Percentiles rank a stretch among this genome's conserved stretches.
phyloP scores from a whole-genome alignment of 139 green algal species.

The Volvox africanus region DNA sequence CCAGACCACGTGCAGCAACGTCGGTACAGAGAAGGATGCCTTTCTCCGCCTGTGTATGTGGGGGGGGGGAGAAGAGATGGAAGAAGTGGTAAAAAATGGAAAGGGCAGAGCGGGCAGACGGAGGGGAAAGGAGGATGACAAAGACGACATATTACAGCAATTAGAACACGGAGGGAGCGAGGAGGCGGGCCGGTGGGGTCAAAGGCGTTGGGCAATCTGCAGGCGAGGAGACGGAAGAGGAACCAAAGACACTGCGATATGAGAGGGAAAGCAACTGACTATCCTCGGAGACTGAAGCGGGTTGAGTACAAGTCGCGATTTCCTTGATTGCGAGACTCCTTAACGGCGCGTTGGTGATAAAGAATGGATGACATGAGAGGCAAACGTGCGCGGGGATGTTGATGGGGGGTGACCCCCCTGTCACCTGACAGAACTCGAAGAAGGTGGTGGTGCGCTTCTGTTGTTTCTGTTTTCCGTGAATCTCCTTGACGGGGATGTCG shows the following conservation, averaged over 20 bases:
- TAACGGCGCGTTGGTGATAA: no score
- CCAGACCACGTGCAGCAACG: conserved; percentile 96
- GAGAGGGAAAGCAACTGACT: no score
- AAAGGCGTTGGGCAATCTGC: no score
- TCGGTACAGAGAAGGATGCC: conserved; percentile 97
- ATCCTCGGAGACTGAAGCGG: no score
- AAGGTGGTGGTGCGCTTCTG: conserved; percentile 96
- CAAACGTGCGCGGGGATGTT: neutral
- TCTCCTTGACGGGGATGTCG: conserved; percentile 95
- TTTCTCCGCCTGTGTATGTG: conserved; percentile 71
- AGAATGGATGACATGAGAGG: neutral
- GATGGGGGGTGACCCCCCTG: neutral
- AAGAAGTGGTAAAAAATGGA: neutral
- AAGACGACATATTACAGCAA: no score
- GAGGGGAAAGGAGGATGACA: neutral
- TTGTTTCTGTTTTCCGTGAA: conserved; percentile 99
- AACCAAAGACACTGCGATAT: no score
- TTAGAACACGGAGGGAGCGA: no score
- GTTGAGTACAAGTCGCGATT: no score
- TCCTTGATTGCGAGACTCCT: no score
- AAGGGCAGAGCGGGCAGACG: neutral
- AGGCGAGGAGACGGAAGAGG: no score
- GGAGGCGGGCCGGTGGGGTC: no score
- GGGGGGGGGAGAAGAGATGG: neutral
- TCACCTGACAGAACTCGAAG: conserved; percentile 94